phyloP scores from a whole-genome alignment of 2,329 filamentous ascomycete species.

The Niveomyces coronatus region DNA sequence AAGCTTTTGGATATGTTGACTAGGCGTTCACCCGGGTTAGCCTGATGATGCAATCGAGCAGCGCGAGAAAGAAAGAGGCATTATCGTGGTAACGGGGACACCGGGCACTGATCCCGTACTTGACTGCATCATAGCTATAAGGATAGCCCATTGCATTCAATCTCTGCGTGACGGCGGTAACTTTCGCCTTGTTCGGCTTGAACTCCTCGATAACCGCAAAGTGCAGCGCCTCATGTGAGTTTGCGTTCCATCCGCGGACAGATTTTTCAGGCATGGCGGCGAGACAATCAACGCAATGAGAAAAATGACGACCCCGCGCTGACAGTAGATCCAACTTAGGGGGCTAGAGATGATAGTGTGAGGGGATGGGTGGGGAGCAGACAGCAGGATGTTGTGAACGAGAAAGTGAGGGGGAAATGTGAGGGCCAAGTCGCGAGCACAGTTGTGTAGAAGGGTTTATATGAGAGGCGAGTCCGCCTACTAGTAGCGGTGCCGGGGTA shows the following conservation, averaged over 20 bases:
- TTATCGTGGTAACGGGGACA: slow-evolving; percentile 2
- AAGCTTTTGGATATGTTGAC: slow-evolving; percentile 38
- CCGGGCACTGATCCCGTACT: slow-evolving; percentile 20
- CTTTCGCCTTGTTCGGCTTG: slow-evolving; percentile 23
- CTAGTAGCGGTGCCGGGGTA: no score
- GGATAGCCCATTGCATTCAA: slow-evolving; percentile 26
- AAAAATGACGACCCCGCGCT: no score
- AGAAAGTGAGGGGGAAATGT: slow-evolving; percentile 1
- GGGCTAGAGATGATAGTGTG: no score
- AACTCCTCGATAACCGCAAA: slow-evolving; percentile 25
- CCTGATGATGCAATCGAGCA: not conserved
- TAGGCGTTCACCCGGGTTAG: slow-evolving; percentile 12
- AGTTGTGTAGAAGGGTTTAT: no score
- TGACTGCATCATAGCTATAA: slow-evolving; percentile 29
- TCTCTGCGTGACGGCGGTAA: slow-evolving; percentile 21
- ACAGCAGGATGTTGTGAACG: slow-evolving; percentile 1
- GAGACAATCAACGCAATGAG: no score
- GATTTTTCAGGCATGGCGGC: slow-evolving; percentile 16
- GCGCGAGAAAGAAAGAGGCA: not conserved
- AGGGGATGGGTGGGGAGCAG: slow-evolving; percentile 1
- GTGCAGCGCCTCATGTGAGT: slow-evolving; percentile 29
- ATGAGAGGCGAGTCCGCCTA: no score
- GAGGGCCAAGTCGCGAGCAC: not conserved
- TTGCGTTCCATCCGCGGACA: slow-evolving; percentile 23
- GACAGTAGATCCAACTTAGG: no score